Evolutionary conservation across 2,329 filamentous ascomycete genomes (phyloP), one percentile per base, ranked within the genome.

Genomic region (Paecilomyces sp.): DNA sequence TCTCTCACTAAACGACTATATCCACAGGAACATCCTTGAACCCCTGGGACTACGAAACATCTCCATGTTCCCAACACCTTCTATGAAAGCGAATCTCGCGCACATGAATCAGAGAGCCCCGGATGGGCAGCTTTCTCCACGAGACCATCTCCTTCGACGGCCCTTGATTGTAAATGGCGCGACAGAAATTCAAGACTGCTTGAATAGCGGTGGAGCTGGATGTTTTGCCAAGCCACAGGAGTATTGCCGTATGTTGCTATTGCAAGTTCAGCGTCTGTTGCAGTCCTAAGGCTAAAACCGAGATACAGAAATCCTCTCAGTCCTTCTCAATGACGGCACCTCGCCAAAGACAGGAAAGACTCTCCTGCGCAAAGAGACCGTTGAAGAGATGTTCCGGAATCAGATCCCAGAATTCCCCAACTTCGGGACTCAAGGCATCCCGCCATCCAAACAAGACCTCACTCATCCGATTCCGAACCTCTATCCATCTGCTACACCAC

Each of bases 331-430:
- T 67, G 75, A 87, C 62, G 88, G 88, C 54, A 82, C 76, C 0
- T 85, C 81, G 34, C 83, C 87, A 0, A 77, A 65, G 0, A 89
- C 85, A 0, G 80, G 82, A 1, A 69, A 71, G 0, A 76, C 77
- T 57, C 80, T 90, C 36, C 76, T 90, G 7, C 74, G 77, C 18
- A 76, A 79, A 15, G 75, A 79, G 30, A 88, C 85, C 0, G 82
- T 90, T 0, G 79, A 86, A 12, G 72, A 82, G 33, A 87, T 90
- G 83, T 89, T 86, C 70, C 76, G 76, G 59, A 89, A 90, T 67
- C 85, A 86, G 62, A 81, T 88, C 56, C 78, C 82, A 0, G 61
- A 80, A 1, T 78, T 82, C 55, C 83, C 84, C 0, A 67, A 85
- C 62, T 85, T 83, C 59, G 77, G 77, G 1, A 76, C 81, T 0